These are phyloP conservation scores for Cladophialophora carrionii DNA, from an alignment of 2,329 filamentous ascomycete species.

Conservation along the genomic window DNA sequence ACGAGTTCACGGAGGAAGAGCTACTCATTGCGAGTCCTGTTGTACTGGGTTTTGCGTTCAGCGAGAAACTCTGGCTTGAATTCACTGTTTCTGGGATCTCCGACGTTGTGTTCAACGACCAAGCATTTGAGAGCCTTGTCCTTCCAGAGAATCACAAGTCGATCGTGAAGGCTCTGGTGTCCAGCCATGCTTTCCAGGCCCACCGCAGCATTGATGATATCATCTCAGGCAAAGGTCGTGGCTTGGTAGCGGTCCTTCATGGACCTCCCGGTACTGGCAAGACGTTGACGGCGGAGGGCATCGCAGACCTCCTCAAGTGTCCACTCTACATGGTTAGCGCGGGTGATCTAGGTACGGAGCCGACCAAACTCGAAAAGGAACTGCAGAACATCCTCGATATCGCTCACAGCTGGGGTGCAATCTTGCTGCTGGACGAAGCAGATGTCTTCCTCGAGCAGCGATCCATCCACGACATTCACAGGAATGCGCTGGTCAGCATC, in stretches of 20 bases:
- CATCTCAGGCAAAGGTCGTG: slow-evolving; percentile 82
- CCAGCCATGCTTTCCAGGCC: slow-evolving; percentile 80
- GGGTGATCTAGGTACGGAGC: slow-evolving; percentile 79
- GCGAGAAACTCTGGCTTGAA: slow-evolving; percentile 88
- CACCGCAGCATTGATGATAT: slow-evolving; percentile 81
- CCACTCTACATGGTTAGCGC: slow-evolving; percentile 83
- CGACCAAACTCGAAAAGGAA: slow-evolving; percentile 71
- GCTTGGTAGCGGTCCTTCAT: slow-evolving; percentile 79
- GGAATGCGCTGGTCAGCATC: slow-evolving; percentile 83
- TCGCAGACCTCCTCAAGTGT: slow-evolving; percentile 78
- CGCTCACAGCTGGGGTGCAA: slow-evolving; percentile 82
- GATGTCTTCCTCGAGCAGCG: slow-evolving; percentile 84
- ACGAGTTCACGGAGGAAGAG: slow-evolving; percentile 77
- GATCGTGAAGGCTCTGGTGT: slow-evolving; percentile 78
- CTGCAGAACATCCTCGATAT: slow-evolving; percentile 84
- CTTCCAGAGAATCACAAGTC: slow-evolving; percentile 66
- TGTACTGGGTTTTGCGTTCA: slow-evolving; percentile 83
- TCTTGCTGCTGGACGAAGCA: slow-evolving; percentile 82
- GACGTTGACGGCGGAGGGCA: slow-evolving; percentile 83
- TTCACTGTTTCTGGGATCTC: slow-evolving; percentile 77
- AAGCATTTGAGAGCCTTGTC: slow-evolving; percentile 80
- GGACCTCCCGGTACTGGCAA: slow-evolving; percentile 87
- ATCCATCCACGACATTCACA: slow-evolving; percentile 78
- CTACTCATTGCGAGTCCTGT: slow-evolving; percentile 81
- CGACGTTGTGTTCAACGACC: slow-evolving; percentile 82